Conservation (phyloP, 192 early-diverging fungal species). For the Piromyces sp. region DNA sequence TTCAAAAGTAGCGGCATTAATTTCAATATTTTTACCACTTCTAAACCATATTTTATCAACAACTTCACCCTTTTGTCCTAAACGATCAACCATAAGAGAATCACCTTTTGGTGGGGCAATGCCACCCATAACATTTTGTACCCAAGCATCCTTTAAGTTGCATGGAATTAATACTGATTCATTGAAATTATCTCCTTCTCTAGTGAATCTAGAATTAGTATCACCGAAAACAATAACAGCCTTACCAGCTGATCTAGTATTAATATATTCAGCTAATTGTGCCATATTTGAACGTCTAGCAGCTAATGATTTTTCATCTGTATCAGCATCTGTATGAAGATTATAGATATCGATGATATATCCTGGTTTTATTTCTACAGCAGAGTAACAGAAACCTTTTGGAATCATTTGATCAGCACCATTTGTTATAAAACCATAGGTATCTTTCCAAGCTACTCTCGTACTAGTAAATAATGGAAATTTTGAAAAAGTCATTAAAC, state of each 20-base stretch:
- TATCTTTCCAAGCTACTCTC: slow-evolving; percentile 4
- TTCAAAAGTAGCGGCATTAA: neutral
- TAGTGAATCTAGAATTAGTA: slow-evolving; percentile 10
- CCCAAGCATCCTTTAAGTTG: slow-evolving; percentile 7
- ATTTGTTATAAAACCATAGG: neutral
- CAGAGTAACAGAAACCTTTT: slow-evolving; percentile 6
- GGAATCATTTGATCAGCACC: slow-evolving; percentile 8
- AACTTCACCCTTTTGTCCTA: neutral
- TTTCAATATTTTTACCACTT: neutral
- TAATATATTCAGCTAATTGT: slow-evolving; percentile 2
- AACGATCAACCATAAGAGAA: neutral
- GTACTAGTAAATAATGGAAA: neutral
- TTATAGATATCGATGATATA: slow-evolving; percentile 5
- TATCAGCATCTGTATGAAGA: slow-evolving; percentile 8
- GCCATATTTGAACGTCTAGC: slow-evolving; percentile 4
- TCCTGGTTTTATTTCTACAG: neutral
- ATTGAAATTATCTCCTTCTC: slow-evolving; percentile 2
- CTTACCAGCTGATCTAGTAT: slow-evolving; percentile 2
- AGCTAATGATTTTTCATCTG: neutral
- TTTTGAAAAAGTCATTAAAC: slow-evolving; percentile 8
- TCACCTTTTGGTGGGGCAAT: neutral
- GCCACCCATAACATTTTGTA: neutral
- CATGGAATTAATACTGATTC: neutral
- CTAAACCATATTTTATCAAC: slow-evolving; percentile 8
- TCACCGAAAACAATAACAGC: slow-evolving; percentile 9